A percentile compares a stretch with the other conserved stretches of the same genome.
phyloP scores from a whole-genome alignment of 2,329 filamentous ascomycete species.

The Magnaporthiopsis rhizophila region DNA sequence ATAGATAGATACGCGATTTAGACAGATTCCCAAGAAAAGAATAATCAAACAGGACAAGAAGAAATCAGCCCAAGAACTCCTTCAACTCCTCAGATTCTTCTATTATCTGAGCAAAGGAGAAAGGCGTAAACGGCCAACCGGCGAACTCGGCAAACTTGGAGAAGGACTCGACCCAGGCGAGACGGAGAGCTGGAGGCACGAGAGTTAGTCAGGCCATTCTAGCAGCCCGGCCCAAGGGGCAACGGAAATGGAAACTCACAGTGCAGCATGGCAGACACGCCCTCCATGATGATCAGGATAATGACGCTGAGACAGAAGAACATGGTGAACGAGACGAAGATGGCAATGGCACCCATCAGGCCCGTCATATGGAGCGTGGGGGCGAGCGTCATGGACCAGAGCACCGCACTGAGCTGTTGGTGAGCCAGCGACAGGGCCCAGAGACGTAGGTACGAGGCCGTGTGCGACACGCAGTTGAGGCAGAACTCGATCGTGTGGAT shows the following conservation, averaged over 20 bases:
- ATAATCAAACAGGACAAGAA: background rate
- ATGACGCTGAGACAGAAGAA: conserved; percentile 74
- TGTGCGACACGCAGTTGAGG: conserved; percentile 97
- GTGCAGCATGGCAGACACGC: conserved; percentile 92
- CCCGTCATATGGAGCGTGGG: conserved; percentile 63
- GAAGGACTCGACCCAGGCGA: conserved; percentile 97
- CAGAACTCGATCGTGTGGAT: conserved; percentile 99
- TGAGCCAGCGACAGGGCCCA: conserved; percentile 97
- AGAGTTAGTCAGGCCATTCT: background rate
- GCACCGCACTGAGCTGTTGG: conserved; percentile 89
- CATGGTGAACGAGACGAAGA: conserved; percentile 73
- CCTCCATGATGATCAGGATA: conserved; percentile 89
- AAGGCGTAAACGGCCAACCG: conserved; percentile 78
- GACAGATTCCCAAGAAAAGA: background rate
- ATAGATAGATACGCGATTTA: conserved; percentile 4
- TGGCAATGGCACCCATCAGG: conserved; percentile 64
- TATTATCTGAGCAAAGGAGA: conserved; percentile 75
- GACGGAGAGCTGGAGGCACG: conserved; percentile 45
- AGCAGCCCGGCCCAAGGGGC: background rate
- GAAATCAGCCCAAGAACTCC: conserved; percentile 41
- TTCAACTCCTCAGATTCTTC: conserved; percentile 68
- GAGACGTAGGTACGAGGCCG: conserved; percentile 94
- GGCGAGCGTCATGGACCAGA: conserved; percentile 93
- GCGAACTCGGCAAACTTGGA: conserved; percentile 94
- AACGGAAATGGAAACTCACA: conserved; percentile 15